phyloP scores from a whole-genome alignment of 2,329 filamentous ascomycete species.

The Lithohypha guttulata region DNA sequence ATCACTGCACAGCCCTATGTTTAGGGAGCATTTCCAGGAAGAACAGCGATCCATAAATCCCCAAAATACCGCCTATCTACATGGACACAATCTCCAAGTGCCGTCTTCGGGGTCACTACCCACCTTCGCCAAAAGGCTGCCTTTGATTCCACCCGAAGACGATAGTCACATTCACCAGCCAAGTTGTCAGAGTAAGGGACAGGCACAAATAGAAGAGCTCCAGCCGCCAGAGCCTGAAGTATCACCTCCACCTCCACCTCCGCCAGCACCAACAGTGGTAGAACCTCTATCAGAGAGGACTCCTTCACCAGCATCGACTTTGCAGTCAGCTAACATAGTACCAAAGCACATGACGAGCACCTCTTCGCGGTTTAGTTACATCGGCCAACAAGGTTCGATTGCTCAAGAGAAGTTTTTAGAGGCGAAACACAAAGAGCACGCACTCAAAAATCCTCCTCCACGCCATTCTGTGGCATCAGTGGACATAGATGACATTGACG shows the following conservation, averaged over 20 bases:
- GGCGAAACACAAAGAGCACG: constrained; percentile 49
- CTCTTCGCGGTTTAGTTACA: constrained; percentile 55
- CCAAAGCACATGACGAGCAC: constrained; percentile 44
- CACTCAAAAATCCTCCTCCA: constrained; percentile 31
- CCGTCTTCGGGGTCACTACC: constrained; percentile 29
- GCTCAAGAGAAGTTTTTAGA: constrained; percentile 52
- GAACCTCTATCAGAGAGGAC: constrained; percentile 18
- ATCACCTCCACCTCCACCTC: constrained; percentile 3
- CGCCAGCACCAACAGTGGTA: constrained; percentile 13
- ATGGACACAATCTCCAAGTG: constrained; percentile 27
- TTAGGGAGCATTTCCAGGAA: constrained; percentile 52
- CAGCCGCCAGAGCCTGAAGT: constrained; percentile 18
- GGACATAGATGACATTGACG: constrained; percentile 29
- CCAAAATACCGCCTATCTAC: constrained; percentile 34
- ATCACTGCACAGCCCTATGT: constrained; percentile 43
- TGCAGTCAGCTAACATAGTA: constrained; percentile 24
- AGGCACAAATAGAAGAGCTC: background rate
- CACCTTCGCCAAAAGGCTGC: constrained; percentile 35
- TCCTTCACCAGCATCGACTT: constrained; percentile 17
- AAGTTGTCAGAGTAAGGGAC: too few species aligned
- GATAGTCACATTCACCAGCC: too few species aligned
- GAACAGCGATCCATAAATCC: constrained; percentile 31
- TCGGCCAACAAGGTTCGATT: constrained; percentile 46
- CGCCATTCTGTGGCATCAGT: constrained; percentile 13
- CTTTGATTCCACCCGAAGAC: constrained; percentile 20